Evolutionary conservation across 768 basidiomycete genomes (phyloP), one percentile per base, ranked within the genome.

Genomic region (Termitomyces bulborhizus): DNA sequence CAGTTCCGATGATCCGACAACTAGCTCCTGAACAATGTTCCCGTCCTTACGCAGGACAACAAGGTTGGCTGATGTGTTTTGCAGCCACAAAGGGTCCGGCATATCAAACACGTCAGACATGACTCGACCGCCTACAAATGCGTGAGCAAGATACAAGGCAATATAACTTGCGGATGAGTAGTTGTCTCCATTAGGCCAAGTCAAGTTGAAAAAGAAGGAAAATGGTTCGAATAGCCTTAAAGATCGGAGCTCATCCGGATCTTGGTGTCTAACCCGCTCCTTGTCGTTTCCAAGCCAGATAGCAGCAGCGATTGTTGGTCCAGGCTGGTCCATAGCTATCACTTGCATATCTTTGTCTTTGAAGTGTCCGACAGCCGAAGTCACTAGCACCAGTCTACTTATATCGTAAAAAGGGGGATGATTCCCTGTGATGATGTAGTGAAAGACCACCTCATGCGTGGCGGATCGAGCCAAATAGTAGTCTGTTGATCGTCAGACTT

Each of bases 271-370:
- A 24, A 34, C 13, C 36, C 18, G 18, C 13, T 51, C 21, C 26
- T 43, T 7, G 29, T 52, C 31, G n/a, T 52, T 34, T n/a, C 29
- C 42, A 13, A 53, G 32, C 52, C 52, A 53, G 24, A 53, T 53
- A 15, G 52, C 52, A 32, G 52, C 52, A 8, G 52, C 52, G 4
- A 53, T 53, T n/a, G 52, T 53, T 16, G 52, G 52, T 13, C 12
- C 52, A 26, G 52, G 52, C 24, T 53, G 52, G 27, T 53, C 52
- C 52, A 53, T 44, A 0, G 52, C 43, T n/a, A 53, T 53, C 2
- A 53, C 42, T 43, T 44, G 4, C 52, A 53, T 53, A 16, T n/a
- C 32, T 16, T 15, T 16, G 18, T 53, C 52, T 43, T 53, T 36
- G 34, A 53, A 53, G 37, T 53, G 43, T 24, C 52, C 52, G 12